phyloP scores from a whole-genome alignment of 148 eudicot genomes.

The Chenopodium suecicum region DNA sequence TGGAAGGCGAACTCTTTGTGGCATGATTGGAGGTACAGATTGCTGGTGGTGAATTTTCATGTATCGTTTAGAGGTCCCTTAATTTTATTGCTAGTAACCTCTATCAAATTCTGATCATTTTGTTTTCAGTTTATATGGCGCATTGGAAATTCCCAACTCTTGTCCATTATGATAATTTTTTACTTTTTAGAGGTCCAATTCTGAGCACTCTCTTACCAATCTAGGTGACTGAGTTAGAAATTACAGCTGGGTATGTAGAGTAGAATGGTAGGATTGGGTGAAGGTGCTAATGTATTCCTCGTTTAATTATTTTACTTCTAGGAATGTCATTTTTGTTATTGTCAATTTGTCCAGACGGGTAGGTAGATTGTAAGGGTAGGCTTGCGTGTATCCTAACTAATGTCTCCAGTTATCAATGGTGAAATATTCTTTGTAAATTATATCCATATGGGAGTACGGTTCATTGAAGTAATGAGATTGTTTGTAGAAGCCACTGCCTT shows the following conservation, averaged over 20 bases:
- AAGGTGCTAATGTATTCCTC: constrained; percentile 23
- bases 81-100: constrained; percentile 19
- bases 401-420: constrained; percentile 3
- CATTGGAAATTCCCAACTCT: constrained; percentile 35
- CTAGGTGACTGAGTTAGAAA: constrained; percentile 8
- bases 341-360: constrained; percentile 10
- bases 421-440: constrained; percentile 29
- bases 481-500: constrained; percentile 18
- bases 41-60: constrained; percentile 33
- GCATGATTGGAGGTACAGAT: constrained; percentile 37
- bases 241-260: constrained; percentile 30
- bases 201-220: constrained; percentile 18
- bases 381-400: constrained; percentile 20
- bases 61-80: constrained; percentile 28
- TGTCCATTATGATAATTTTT: constrained; percentile 26
- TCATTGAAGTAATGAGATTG: not conserved
- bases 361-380: constrained; percentile 20
- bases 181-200: constrained; percentile 25
- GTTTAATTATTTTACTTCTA: constrained; percentile 7
- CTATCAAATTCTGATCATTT: constrained; percentile 14
- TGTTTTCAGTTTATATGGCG: constrained; percentile 27
- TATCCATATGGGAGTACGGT: constrained; percentile 7
- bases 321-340: constrained; percentile 12
- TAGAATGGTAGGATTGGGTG: constrained; percentile 7
- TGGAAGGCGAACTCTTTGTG: constrained; percentile 40